These are phyloP conservation scores for Zygosaccharomyces lentus DNA, from an alignment of 805 yeast species.

Conservation along the genomic window DNA sequence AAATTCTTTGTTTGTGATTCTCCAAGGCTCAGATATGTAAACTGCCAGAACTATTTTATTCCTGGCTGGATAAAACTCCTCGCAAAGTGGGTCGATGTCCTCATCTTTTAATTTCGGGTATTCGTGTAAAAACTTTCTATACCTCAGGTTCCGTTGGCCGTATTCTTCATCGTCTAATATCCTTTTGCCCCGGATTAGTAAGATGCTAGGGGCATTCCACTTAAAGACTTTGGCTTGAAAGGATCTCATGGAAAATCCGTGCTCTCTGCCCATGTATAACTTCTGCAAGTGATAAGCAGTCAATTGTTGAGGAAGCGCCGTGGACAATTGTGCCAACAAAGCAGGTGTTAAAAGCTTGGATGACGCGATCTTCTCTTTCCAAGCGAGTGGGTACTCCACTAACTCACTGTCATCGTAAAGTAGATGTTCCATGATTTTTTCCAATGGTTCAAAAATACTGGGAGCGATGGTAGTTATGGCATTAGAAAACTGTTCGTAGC, in stretches of 20 bases:
- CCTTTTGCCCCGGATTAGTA: conserved; percentile 63
- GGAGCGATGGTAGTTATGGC: conserved; percentile 39
- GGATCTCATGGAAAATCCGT: conserved; percentile 83
- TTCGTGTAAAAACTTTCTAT: conserved; percentile 46
- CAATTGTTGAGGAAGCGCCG: conserved; percentile 38
- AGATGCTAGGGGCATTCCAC: conserved; percentile 83
- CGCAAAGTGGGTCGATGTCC: conserved; percentile 22
- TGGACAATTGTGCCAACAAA: conserved; percentile 40
- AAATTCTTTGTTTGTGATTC: conserved; percentile 57
- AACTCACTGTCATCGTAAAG: conserved; percentile 34
- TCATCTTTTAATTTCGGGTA: conserved; percentile 41
- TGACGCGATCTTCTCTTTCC: conserved; percentile 7
- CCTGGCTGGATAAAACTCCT: conserved; percentile 25
- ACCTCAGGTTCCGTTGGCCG: conserved; percentile 37
- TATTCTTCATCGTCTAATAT: conserved; percentile 33
- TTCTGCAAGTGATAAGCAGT: conserved; percentile 49
- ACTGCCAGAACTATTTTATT: conserved; percentile 58
- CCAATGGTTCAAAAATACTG: conserved; percentile 42
- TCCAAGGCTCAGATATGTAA: conserved; percentile 71
- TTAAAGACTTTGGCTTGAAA: conserved; percentile 79
- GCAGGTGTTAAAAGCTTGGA: conserved; percentile 32
- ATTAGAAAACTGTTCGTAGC: conserved; percentile 34
- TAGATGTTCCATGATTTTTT: conserved; percentile 41
- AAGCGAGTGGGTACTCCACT: conserved; percentile 10
- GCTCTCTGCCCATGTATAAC: conserved; percentile 63